Conservation (phyloP, 495 filamentous ascomycete genomes). For the Neurospora terricola region DNA sequence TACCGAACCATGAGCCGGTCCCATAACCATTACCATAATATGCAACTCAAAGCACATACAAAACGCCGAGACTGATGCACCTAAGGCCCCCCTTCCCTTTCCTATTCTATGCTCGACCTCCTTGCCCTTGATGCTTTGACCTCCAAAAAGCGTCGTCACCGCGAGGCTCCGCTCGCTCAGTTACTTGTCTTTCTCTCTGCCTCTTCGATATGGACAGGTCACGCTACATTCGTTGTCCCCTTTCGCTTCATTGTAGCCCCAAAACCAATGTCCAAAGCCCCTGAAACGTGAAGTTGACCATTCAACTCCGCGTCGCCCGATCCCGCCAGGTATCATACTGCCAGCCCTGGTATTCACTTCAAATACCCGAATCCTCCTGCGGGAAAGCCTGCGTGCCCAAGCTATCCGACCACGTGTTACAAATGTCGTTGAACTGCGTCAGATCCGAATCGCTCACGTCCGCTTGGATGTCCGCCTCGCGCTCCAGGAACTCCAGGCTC, state of each 20-base stretch:
- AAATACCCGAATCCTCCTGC: conserved; percentile 15
- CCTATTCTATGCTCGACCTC: neutral
- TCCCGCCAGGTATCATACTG: no score
- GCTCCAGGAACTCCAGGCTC: conserved; percentile 12
- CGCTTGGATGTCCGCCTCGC: neutral
- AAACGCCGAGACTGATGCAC: neutral
- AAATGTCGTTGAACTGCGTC: neutral
- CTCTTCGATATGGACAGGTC: neutral
- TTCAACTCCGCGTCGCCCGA: no score
- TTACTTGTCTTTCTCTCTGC: neutral
- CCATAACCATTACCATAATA: neutral
- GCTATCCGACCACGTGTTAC: conserved; percentile 1
- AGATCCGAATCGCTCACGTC: neutral
- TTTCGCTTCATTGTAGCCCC: no score
- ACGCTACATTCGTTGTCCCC: no score
- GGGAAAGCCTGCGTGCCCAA: neutral
- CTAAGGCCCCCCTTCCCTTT: neutral
- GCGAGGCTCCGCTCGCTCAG: neutral
- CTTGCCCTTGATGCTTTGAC: neutral
- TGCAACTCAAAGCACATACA: neutral
- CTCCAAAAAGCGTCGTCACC: neutral
- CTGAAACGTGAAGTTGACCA: no score
- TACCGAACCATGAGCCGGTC: neutral
- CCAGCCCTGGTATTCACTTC: no score
- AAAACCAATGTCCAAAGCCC: no score